A percentile compares a stretch with the other conserved stretches of the same genome.
Evolutionary conservation across 768 basidiomycete genomes (phyloP).

Genomic region (Cantharellus anzutake): DNA sequence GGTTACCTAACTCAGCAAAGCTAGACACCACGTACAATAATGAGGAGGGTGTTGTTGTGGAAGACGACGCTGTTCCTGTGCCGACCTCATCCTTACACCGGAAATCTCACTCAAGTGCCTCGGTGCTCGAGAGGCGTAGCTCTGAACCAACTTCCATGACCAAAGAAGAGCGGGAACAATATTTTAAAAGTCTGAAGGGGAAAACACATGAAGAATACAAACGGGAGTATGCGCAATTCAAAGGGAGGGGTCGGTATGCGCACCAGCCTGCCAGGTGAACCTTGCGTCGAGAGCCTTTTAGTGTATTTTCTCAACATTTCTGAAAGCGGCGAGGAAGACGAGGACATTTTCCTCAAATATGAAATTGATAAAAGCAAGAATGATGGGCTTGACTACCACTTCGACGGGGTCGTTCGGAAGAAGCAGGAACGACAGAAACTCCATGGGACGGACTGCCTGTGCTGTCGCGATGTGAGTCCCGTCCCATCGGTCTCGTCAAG

Average conservation of each 20-base stretch:
- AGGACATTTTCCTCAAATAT: slow-evolving; percentile 40
- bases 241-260: background rate
- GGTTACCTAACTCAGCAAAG: too few relatives aligned
- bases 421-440: slow-evolving; percentile 43
- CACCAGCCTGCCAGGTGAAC: background rate
- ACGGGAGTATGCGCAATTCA: background rate
- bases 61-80: too few relatives aligned
- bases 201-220: background rate
- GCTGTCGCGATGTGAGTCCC: slow-evolving; percentile 48
- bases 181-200: background rate
- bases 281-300: background rate
- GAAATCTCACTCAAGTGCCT: too few relatives aligned
- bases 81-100: too few relatives aligned
- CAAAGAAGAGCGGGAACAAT: background rate
- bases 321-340: background rate
- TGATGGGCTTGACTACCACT: slow-evolving; percentile 44
- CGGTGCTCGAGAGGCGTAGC: too few relatives aligned
- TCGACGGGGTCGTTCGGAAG: slow-evolving; percentile 55
- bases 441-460: slow-evolving; percentile 65
- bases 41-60: too few relatives aligned
- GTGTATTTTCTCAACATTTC: background rate
- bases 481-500: background rate
- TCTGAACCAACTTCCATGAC: background rate
- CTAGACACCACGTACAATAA: too few relatives aligned
- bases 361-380: slow-evolving; percentile 49